Evolutionary conservation across 2,329 filamentous ascomycete species (phyloP), one percentile per base, ranked within the genome.

Genomic region (Biscogniauxia mediterranea): DNA sequence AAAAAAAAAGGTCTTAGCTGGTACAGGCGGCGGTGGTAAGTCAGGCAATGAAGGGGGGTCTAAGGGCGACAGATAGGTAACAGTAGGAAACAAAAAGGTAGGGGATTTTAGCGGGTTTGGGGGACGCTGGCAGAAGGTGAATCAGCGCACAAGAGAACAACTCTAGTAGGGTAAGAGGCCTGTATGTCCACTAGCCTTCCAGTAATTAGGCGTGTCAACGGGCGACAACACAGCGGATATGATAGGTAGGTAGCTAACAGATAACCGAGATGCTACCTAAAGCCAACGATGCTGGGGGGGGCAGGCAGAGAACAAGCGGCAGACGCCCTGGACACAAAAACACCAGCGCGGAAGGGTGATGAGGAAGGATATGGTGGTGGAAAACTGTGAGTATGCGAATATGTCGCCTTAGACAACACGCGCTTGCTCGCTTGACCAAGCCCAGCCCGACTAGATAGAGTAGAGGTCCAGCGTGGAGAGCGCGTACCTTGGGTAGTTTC

Each of bases 1-100:
- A 42, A 13, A 46, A 46, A 46, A 46, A 46, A n/a, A 5, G 15
- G 2, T 65, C 63, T 65, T 65, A 68, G 67, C 68, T 71, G 67
- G 68, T 62, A 63, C 59, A 51, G 63, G 61, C 61, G 60, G 66
- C 66, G 65, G 67, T 67, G 64, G 65, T 61, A 59, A 59, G 65
- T 60, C 55, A 58, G 62, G 60, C 60, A 59, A 61, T 58, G 20
- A 58, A 52, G 32, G 60, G 55, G 50, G 38, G 28, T 9, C 28
- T 52, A 52, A 50, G 52, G 11, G 38, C 23, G 15, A 54, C 15
- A 23, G 19, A 21, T 8, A 21, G 50, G 19, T 21, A 52, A 19
- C 38, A 52, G 19, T 52, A 52, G 19, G 50, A n/a, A 25, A 6
- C 50, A 52, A 32, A 20, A 21, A 6, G 9, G 19, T 13, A 21